A percentile compares a stretch with the other conserved stretches of the same genome.
Evolutionary conservation across 441 rosid genomes (phyloP).

Genomic region (Adansonia grandidieri): DNA sequence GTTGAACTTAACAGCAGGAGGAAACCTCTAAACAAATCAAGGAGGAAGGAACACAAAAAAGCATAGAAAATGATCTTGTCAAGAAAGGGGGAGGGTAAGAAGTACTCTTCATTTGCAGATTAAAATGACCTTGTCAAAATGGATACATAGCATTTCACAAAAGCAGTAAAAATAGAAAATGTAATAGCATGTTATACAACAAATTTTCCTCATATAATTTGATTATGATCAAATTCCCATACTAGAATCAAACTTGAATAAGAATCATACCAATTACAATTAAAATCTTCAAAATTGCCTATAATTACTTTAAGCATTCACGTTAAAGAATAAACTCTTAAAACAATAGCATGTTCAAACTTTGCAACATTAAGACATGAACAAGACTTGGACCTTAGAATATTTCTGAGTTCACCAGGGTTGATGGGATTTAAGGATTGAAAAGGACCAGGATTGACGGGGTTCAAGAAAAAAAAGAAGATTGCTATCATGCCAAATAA

Average conservation of each 20-base stretch:
- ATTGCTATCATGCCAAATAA: constrained; percentile 10
- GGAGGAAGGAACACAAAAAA: not conserved
- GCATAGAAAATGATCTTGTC: not conserved
- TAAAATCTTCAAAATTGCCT: constrained; percentile 11
- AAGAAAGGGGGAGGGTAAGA: not conserved
- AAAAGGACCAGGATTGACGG: not conserved
- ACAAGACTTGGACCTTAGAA: not conserved
- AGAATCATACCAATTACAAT: not conserved
- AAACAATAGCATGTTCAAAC: not conserved
- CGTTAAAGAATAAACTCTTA: not conserved
- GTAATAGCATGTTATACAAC: not conserved
- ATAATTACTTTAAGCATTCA: constrained; percentile 6
- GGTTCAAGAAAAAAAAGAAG: constrained; percentile 5
- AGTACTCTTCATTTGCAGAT: not conserved
- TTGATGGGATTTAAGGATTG: not conserved
- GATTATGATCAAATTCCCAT: not conserved
- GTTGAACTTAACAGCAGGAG: constrained; percentile 1
- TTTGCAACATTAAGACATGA: constrained; percentile 5
- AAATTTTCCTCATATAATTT: not conserved
- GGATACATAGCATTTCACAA: not conserved
- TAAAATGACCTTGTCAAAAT: not conserved
- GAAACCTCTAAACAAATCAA: not conserved
- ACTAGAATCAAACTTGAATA: constrained; percentile 16
- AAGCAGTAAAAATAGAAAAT: not conserved
- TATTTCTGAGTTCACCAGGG: not conserved